Conservation (phyloP, 1,139 yeast species). For the Lodderomyces elongisporus region DNA sequence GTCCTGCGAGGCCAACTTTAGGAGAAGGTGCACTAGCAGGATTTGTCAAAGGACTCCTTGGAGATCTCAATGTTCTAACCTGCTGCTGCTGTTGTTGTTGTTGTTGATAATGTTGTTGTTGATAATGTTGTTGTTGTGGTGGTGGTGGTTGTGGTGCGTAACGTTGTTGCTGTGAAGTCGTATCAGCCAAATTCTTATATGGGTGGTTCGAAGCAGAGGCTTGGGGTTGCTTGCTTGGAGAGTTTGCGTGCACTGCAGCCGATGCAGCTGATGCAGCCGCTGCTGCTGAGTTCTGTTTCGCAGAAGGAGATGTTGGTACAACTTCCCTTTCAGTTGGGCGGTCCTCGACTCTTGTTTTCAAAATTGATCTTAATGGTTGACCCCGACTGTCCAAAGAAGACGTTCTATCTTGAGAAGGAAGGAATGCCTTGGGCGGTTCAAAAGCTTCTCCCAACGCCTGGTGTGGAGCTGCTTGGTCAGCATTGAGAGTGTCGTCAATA, state of each 20-base stretch:
- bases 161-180: neutral
- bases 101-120: too few species aligned
- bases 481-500: neutral
- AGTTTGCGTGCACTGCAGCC: constrained; percentile 1
- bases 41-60: neutral
- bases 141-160: constrained; percentile 1
- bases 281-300: constrained; percentile 1
- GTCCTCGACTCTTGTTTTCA: constrained; percentile 17
- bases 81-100: constrained; percentile 1
- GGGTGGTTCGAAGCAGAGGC: constrained; percentile 3
- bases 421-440: constrained; percentile 3
- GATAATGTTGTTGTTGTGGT: too few species aligned
- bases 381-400: constrained; percentile 10
- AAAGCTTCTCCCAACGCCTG: constrained; percentile 11
- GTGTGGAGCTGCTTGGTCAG: neutral
- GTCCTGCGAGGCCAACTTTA: too few species aligned
- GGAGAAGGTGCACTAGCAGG: neutral
- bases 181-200: constrained; percentile 2
- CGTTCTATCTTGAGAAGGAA: constrained; percentile 4
- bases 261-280: neutral
- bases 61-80: neutral
- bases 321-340: too few species aligned
- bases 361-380: constrained; percentile 31
- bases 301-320: constrained; percentile 1
- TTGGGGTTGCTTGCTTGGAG: neutral